phyloP scores from a whole-genome alignment of 441 rosid genomes.

The Adansonia gregorii region DNA sequence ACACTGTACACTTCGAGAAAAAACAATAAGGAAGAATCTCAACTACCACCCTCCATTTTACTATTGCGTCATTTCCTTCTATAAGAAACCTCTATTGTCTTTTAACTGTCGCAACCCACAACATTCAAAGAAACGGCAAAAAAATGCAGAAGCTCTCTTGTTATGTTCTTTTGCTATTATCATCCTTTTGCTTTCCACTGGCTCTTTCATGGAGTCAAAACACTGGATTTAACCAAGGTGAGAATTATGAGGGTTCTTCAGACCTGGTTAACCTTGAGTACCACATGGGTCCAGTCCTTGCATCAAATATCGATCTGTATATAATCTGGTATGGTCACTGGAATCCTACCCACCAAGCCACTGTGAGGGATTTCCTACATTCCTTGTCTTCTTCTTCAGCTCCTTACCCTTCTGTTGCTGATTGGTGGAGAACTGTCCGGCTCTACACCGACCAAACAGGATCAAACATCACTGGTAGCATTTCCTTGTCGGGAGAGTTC shows the following conservation, averaged over 20 bases:
- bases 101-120: constrained; percentile 14
- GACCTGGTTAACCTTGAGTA: constrained; percentile 53
- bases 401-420: constrained; percentile 59
- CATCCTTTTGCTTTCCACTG: constrained; percentile 25
- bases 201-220: constrained; percentile 35
- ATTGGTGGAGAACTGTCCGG: constrained; percentile 62
- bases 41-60: constrained; percentile 18
- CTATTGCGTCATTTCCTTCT: constrained; percentile 15
- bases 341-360: constrained; percentile 53
- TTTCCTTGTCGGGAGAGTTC: constrained; percentile 51
- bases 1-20: neutral
- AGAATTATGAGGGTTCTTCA: constrained; percentile 60
- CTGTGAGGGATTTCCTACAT: constrained; percentile 56
- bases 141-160: constrained; percentile 29
- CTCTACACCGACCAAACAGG: constrained; percentile 68
- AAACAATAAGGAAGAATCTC: constrained; percentile 34
- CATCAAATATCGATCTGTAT: constrained; percentile 52
- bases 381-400: constrained; percentile 52
- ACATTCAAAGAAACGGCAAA: constrained; percentile 4
- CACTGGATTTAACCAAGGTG: constrained; percentile 33
- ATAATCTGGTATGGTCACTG: constrained; percentile 73
- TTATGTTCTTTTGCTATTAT: constrained; percentile 29
- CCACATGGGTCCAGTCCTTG: constrained; percentile 73
- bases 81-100: constrained; percentile 22
- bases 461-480: constrained; percentile 51